Evolutionary conservation across 2,329 filamentous ascomycete genomes (phyloP).

Genomic region (Cladosporium halotolerans): DNA sequence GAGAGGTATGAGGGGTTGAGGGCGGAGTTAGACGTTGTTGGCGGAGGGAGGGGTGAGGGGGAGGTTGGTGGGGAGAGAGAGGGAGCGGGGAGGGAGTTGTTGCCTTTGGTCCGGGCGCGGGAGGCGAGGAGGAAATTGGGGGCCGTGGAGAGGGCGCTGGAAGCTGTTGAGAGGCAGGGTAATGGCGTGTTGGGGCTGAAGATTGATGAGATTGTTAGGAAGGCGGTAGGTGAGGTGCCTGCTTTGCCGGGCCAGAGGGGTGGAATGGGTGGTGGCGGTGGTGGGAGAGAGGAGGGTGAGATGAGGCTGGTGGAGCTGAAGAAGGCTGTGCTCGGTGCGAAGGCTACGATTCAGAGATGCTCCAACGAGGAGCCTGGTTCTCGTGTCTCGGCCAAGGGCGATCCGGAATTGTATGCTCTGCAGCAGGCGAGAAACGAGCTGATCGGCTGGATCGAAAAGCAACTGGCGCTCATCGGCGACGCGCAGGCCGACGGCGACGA

Average conservation of each 20-base stretch:
- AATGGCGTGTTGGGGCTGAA: background rate
- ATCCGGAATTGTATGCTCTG: conserved; percentile 21
- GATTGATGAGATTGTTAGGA: conserved; percentile 22
- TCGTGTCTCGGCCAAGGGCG: conserved; percentile 2
- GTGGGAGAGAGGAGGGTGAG: conserved; percentile 20
- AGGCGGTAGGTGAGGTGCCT: conserved; percentile 24
- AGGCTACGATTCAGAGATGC: conserved; percentile 18
- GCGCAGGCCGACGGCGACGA: conserved; percentile 13
- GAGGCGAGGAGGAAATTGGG: conserved; percentile 7
- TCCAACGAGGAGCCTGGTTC: background rate
- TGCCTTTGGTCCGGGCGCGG: conserved; percentile 3
- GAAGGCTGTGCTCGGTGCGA: conserved; percentile 24
- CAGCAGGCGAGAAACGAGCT: conserved; percentile 27
- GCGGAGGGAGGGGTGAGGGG: background rate
- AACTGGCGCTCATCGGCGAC: conserved; percentile 26
- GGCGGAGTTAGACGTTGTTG: conserved; percentile 18
- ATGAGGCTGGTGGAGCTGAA: conserved; percentile 24
- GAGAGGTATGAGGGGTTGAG: conserved; percentile 25
- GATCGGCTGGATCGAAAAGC: conserved; percentile 29
- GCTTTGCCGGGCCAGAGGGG: conserved; percentile 18
- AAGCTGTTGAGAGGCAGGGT: conserved; percentile 2
- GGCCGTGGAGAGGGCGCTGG: background rate
- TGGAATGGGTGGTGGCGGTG: background rate
- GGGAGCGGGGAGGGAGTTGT: background rate
- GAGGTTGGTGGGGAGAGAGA: background rate